phyloP scores from a whole-genome alignment of 1,284 basidiomycete genomes.

The Ceratobasidium sp. region DNA sequence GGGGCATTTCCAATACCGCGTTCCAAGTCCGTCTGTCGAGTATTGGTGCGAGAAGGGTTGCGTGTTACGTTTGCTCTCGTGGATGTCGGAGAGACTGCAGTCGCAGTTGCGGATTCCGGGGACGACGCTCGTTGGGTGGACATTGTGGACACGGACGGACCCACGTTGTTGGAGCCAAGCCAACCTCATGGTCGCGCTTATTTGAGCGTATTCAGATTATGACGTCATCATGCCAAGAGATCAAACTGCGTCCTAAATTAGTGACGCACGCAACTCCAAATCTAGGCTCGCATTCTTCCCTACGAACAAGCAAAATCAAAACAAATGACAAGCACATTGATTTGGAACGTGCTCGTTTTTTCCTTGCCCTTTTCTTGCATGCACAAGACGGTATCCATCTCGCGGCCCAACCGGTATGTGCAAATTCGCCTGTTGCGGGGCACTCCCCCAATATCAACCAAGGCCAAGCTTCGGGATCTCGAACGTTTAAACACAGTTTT shows the following conservation, averaged over 20 bases:
- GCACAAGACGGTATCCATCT: no score
- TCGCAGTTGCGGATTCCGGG: conserved; percentile 1
- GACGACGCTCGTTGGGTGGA: not conserved
- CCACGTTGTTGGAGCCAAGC: not conserved
- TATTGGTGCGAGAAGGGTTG: conserved; percentile 17
- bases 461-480: no score
- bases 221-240: no score
- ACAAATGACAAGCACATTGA: no score
- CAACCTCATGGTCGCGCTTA: not conserved
- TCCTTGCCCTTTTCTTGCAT: no score
- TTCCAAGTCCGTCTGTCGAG: conserved; percentile 5
- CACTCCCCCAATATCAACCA: no score
- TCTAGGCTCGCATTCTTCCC: no score
- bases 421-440: no score
- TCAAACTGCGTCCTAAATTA: not conserved
- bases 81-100: conserved; percentile 2
- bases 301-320: no score
- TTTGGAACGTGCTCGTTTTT: no score
- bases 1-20: not conserved
- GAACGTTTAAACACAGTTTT: no score
- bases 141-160: conserved; percentile 64
- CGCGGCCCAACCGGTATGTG: no score
- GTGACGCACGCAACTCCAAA: not conserved
- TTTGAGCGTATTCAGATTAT: not conserved
- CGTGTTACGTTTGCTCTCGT: not conserved